Base-by-base conservation (phyloP, 176 grass and related monocot genomes). In the Avena sativa region DNA sequence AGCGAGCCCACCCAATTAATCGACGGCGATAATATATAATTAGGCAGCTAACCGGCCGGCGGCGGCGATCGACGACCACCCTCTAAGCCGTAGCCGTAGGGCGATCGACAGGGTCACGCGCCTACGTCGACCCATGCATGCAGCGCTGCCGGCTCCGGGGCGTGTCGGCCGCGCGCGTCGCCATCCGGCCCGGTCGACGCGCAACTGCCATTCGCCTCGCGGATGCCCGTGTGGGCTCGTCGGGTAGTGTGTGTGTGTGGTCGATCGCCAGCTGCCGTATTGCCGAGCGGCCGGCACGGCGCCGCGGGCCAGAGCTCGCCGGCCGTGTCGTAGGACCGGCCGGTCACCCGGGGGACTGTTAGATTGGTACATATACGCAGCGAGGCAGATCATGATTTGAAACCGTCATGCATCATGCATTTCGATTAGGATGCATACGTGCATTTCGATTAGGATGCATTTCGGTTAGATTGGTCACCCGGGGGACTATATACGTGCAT, bases 111-210 rank as follows among this genome's bases (percentile, higher is more conserved):
- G 3, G 43, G n/a, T 57, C 88, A 20, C 76, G 36, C 77, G 40
- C 28, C 28, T 43, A 40, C 40, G 4, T n/a, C 43, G 9, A 12
- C 79, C 84, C 88, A 86, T 71, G 79, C 88, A 86, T 71, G 79
- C 88, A 2, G 15, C 84, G 60, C 19, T 89, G 83, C 88, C 83
- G 88, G 49, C 58, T 48, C 4, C 83, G 59, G 49, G 5, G 88
- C 30, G 14, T 76, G 87, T 89, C 78, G 83, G 50, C 51, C 58
- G 53, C 5, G 21, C 20, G 9, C 11, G 61, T 26, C 72, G 20
- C n/a, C 52, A 8, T 15, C 38, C 6, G 56, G 3, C 1, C 2
- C 11, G n/a, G 5, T 50, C 75, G 38, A 34, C 84, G 51, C 36
- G 59, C 78, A 53, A 44, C 58, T 47, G 70, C 86, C 43, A 76